Evolutionary conservation across 2,329 filamentous ascomycete genomes (phyloP).

Genomic region (Phaeophleospora eucalypticola): DNA sequence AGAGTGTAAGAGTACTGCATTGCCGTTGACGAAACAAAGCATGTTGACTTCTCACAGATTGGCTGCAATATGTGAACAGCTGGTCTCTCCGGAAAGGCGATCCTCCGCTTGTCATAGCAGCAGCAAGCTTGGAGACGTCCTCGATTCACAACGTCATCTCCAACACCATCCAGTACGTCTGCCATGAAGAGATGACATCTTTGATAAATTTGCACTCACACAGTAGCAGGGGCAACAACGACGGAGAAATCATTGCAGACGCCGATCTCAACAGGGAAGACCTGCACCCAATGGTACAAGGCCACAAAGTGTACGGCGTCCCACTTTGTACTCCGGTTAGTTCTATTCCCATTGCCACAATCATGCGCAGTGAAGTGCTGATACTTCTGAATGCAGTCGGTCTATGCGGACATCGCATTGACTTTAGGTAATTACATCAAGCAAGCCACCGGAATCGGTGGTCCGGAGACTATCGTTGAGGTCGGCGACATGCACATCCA

Average conservation of each 20-base stretch:
- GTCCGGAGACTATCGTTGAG: background rate
- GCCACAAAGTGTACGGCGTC: conserved; percentile 44
- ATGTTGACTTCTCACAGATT: too few relatives aligned
- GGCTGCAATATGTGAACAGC: conserved; percentile 30
- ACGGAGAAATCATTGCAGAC: conserved; percentile 33
- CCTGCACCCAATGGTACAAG: conserved; percentile 37
- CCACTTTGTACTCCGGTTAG: conserved; percentile 38
- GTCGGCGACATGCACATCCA: background rate
- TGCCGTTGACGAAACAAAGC: too few relatives aligned
- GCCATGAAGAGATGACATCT: too few relatives aligned
- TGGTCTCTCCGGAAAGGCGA: conserved; percentile 18
- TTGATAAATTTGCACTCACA: too few relatives aligned
- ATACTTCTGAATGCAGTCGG: conserved; percentile 35
- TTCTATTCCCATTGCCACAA: conserved; percentile 36
- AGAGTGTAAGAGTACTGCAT: conserved; percentile 34
- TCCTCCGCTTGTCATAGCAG: conserved; percentile 11
- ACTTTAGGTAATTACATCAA: conserved; percentile 29
- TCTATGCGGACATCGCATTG: conserved; percentile 35
- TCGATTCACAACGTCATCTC: conserved; percentile 18
- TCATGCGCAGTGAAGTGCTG: conserved; percentile 46
- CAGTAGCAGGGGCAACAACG: too few relatives aligned
- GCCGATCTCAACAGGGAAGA: conserved; percentile 41
- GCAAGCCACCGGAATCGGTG: background rate
- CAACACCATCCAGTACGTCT: too few relatives aligned
- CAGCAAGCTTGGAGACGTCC: conserved; percentile 8